Base-by-base conservation (phyloP, 2,329 filamentous ascomycete species). In the Xylariaceae sp. region DNA sequence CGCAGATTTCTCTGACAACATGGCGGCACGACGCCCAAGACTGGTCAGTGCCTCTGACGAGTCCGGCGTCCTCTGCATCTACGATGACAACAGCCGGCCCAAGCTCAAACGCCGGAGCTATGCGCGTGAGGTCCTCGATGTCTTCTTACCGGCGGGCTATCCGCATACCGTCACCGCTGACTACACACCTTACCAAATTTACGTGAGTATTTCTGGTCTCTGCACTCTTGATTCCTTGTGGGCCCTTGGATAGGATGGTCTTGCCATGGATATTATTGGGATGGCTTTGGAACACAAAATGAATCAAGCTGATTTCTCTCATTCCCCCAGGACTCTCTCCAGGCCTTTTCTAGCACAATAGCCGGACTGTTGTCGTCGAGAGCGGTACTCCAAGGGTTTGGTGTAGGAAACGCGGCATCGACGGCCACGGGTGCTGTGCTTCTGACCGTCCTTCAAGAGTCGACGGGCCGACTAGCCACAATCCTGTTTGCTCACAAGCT, bases 111-210 rank as follows among this genome's bases (percentile, higher is more conserved):
- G 31, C 3, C 47, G 49, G 33, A 43, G 44, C 41, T 47, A 49
- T 31, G 46, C 43, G 46, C 69, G 68, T 44, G 57, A 59, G 12
- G 40, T 69, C 7, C 57, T 88, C 29, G 81, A 87, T 50, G 76
- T 89, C 18, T 94, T 95, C 57, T 71, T 95, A 1, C 89, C 89
- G 0, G 81, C 85, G 2, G 88, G 88, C n/a, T 96, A 83, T 61
- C 89, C 88, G 1, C 77, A 88, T 50, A 92, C 83, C 34, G 89
- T 96, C 19, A 90, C 84, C 1, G 68, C 77, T 11, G 88, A 96
- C 62, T 96, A 96, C 62, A 69, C 88, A 4, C 72, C 82, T 66
- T 94, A 76, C 60, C 81, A 73, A 53, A 70, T 69, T 32, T 80
- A 68, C 55, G 58, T 59, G 46, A 37, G 57, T 51, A 7, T 24